Base-by-base conservation (phyloP, 2,329 filamentous ascomycete species). In the Xylaria sp. region DNA sequence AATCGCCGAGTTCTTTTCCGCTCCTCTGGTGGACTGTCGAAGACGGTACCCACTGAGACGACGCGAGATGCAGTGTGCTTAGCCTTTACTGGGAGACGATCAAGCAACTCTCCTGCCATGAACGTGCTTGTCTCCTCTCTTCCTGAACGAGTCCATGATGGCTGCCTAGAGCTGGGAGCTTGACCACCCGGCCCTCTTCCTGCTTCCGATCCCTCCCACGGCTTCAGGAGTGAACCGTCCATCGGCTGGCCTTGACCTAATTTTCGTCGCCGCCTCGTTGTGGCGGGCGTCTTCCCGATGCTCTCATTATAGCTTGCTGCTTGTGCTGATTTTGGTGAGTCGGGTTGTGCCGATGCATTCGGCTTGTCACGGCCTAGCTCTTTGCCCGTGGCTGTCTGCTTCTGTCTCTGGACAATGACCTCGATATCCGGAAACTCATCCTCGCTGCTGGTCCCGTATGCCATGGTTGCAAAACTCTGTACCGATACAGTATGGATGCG, bases 371-470 rank as follows among this genome's bases (percentile, higher is more conserved):
- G 57, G 27, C 62, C 32, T n/a, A 19, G 53, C 9, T 59, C 63
- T 21, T 61, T 61, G 27, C 21, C 27, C 57, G 61, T 53, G 30
- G 55, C 57, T 60, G 64, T 72, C 24, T 70, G 66, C 66, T 71
- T 75, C 24, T 74, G 69, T 24, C 62, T 70, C 56, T 67, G 69
- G 66, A 77, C 54, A 8, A 83, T 67, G 1, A 77, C 75, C 47
- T 79, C 76, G 27, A 82, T 65, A 39, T 81, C 80, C 1, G 82
- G 81, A 30, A 84, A 79, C 39, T 84, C 83, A 50, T 84, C 82
- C 21, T 83, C 81, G 61, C 69, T 73, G 50, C 64, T 70, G 7
- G 69, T 73, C 39, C 47, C 48, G 64, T 71, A 67, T 42, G 61
- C 65, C 71, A 77, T 74, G 24, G 54, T 67, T 51, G 50, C 51